These are phyloP conservation scores for Thelonectria rubi DNA, from an alignment of 2,329 filamentous ascomycete genomes.

Conservation along the genomic window DNA sequence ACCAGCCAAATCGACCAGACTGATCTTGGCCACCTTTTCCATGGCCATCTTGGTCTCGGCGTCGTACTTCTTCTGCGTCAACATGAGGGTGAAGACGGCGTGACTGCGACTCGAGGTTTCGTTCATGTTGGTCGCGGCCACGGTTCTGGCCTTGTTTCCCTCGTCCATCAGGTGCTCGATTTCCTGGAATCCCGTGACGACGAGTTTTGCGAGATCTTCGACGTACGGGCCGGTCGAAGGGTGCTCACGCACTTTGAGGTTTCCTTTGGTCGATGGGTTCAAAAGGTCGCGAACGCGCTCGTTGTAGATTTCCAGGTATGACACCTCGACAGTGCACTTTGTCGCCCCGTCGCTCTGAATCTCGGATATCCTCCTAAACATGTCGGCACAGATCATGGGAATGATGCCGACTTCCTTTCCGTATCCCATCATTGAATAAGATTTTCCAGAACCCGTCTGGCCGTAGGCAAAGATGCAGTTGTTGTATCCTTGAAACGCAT, in stretches of 20 bases:
- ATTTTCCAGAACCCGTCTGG: slow-evolving; percentile 98
- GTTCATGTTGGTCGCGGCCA: slow-evolving; percentile 99
- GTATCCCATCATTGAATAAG: slow-evolving; percentile 99
- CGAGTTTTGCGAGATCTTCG: slow-evolving; percentile 94
- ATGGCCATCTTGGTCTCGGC: slow-evolving; percentile 94
- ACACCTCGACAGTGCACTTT: slow-evolving; percentile 94
- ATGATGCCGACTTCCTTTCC: slow-evolving; percentile 96
- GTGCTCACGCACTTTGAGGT: slow-evolving; percentile 96
- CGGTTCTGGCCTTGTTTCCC: slow-evolving; percentile 97
- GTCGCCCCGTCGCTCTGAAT: slow-evolving; percentile 78
- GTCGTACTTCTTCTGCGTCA: slow-evolving; percentile 94
- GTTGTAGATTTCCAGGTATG: slow-evolving; percentile 99
- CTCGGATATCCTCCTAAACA: slow-evolving; percentile 86
- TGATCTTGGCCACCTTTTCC: slow-evolving; percentile 98
- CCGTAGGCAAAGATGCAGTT: slow-evolving; percentile 99
- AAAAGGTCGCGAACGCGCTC: slow-evolving; percentile 94
- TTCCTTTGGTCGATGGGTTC: slow-evolving; percentile 94
- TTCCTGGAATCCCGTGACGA: slow-evolving; percentile 91
- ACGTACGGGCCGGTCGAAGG: slow-evolving; percentile 98
- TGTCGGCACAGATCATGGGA: slow-evolving; percentile 94
- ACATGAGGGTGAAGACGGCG: slow-evolving; percentile 94
- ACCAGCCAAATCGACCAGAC: slow-evolving; percentile 95
- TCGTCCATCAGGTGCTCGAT: slow-evolving; percentile 99
- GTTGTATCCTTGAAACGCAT: slow-evolving; percentile 98
- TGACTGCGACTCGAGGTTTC: slow-evolving; percentile 98